Evolutionary conservation across 805 yeast species (phyloP), one percentile per base, ranked within the genome.

Genomic region (Candida xyloterini): DNA sequence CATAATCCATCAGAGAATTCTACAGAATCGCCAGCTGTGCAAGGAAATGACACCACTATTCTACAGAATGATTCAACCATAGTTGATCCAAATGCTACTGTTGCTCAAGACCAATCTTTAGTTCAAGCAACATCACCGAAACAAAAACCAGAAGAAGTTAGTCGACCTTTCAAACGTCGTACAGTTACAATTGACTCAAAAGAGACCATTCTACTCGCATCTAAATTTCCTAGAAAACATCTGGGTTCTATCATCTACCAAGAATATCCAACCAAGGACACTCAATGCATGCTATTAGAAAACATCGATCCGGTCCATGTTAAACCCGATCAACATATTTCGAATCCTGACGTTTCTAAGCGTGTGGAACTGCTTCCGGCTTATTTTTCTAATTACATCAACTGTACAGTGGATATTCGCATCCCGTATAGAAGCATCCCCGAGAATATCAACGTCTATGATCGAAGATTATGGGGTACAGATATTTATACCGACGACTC

Each of bases 401-500:
- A 76, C 46, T 55, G 65, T 40, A 55, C 77, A 5, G 57, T 83
- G 15, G 81, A 80, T 48, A 63, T 83, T 18, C 70, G 77, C 41
- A 69, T 83, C 10, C 78, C 86, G 31, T 70, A 63, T 49, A 56
- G 74, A 33, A 41, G 50, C n/a, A 53, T 62, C 7, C 63, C 68
- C 29, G 53, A 62, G 26, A 68, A 67, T 35, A 68, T 65, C 22
- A 68, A 77, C 35, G 68, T 65, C 10, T 54, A 51, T 25, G 76
- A 82, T 22, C 65, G 78, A 35, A 72, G 74, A 32, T 47, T 89
- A 2, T 91, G 98, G 98, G 99, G 99, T 2, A 76, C 90, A 2
- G 95, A 90, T 30, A 69, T 93, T 1, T 93, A 91, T 61, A 86
- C 97, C 0, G 98, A 93, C 61, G 99, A 91, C 60, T 84, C 95